Evolutionary conservation across 2,329 filamentous ascomycete species (phyloP), one percentile per base, ranked within the genome.

Genomic region (Ceratocystis lukuohia): DNA sequence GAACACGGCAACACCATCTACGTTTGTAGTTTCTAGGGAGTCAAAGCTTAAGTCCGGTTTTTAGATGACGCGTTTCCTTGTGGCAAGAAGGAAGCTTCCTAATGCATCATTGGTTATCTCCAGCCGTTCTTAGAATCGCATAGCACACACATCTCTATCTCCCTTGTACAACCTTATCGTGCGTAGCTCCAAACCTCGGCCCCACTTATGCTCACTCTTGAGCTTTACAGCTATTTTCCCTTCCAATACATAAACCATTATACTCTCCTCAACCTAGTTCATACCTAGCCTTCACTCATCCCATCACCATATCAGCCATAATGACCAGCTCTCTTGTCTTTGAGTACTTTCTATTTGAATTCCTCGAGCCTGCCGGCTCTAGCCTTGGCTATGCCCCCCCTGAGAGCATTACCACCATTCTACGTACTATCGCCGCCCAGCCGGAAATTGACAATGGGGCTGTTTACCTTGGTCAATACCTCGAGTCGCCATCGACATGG

Each of bases 401-500:
- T 65, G 69, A 70, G 56, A 69, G 72, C 70, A 71, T 69, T 69
- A 68, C 71, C 64, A 68, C 59, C 2, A 20, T 66, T 17, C 22
- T 68, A 20, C 48, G 48, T 7, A 22, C 12, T 10, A 15, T 68
- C 10, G 64, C 67, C 6, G 25, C 44, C 30, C 61, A 44, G 15
- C 64, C 67, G 1, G 48, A 66, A 45, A 71, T 74, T 41, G 75
- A 75, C 70, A 71, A 75, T 63, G 64, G 69, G 64, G 70, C 71
- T 65, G 68, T 76, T 41, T 74, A 77, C 69, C 70, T 74, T 50
- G 76, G 76, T 67, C 71, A 70, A 6, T 72, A 74, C 44, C 65
- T 75, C 62, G 76, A 77, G 69, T 70, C 73, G 28, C 72, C 75
- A 6, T 70, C 70, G 25, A 70, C 68, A 44, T 75, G 73, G 72